phyloP scores from a whole-genome alignment of 106 monocot species.

The Allium sativum region DNA sequence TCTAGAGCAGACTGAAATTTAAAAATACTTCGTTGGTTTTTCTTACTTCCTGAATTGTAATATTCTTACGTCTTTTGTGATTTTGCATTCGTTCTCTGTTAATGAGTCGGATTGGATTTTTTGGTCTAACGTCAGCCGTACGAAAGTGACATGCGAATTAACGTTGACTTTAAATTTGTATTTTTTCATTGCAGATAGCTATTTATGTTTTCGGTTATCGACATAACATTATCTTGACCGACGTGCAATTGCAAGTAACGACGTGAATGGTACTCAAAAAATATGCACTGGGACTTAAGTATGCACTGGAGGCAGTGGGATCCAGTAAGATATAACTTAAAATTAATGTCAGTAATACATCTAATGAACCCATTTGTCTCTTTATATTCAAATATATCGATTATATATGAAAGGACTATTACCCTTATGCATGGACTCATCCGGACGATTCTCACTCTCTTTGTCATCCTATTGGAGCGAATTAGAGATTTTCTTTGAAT shows the following conservation, averaged over 20 bases:
- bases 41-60: neutral
- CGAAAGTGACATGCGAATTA: neutral
- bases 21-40: neutral
- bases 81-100: neutral
- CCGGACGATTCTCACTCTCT: too few relatives aligned
- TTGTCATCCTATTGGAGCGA: too few relatives aligned
- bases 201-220: conserved; percentile 80
- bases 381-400: too few relatives aligned
- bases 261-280: conserved; percentile 68
- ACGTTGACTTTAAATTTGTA: neutral
- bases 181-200: conserved; percentile 46
- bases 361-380: too few relatives aligned
- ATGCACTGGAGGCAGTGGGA: conserved; percentile 79
- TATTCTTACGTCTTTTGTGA: too few relatives aligned
- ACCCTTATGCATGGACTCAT: too few relatives aligned
- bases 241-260: conserved; percentile 91
- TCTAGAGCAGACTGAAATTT: neutral
- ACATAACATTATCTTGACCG: conserved; percentile 96
- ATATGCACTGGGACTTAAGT: conserved; percentile 56
- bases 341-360: neutral
- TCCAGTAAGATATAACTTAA: conserved; percentile 58
- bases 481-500: too few relatives aligned
- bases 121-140: neutral
- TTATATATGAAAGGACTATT: too few relatives aligned
- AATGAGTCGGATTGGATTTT: neutral